phyloP scores from a whole-genome alignment of 1,139 yeast genomes.

The Wickerhamiella infanticola region DNA sequence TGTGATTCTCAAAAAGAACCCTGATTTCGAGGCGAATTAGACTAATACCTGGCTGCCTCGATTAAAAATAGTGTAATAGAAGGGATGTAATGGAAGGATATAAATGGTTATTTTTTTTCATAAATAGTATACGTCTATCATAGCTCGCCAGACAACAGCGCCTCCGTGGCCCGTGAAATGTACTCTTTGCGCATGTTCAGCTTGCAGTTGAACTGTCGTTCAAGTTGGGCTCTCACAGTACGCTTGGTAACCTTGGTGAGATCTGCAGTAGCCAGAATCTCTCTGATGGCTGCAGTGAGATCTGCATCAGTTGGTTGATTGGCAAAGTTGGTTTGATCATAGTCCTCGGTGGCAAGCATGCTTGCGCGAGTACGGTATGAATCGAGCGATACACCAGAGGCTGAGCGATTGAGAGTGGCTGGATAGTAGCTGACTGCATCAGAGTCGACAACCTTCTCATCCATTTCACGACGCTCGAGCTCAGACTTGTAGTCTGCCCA shows the following conservation, averaged over 20 bases:
- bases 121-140: slow-evolving; percentile 8
- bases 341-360: background rate
- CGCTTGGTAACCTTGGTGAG: slow-evolving; percentile 28
- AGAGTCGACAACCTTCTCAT: slow-evolving; percentile 1
- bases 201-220: slow-evolving; percentile 23
- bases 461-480: slow-evolving; percentile 21
- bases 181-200: slow-evolving; percentile 25
- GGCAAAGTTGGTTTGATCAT: background rate
- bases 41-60: no score
- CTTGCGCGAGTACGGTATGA: background rate
- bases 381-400: background rate
- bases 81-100: no score
- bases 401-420: background rate
- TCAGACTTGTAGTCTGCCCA: slow-evolving; percentile 27
- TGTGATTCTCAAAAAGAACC: slow-evolving; percentile 82
- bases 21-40: slow-evolving; percentile 47
- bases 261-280: slow-evolving; percentile 26
- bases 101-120: no score
- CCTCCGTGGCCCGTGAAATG: slow-evolving; percentile 28
- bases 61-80: no score
- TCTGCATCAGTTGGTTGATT: slow-evolving; percentile 24
- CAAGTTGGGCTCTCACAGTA: slow-evolving; percentile 24
- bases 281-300: slow-evolving; percentile 24
- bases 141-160: slow-evolving; percentile 27
- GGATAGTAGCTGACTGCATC: background rate